These are phyloP conservation scores for Globisporangium paddicum DNA, from an alignment of 352 stramenopile genomes.

Conservation along the genomic window DNA sequence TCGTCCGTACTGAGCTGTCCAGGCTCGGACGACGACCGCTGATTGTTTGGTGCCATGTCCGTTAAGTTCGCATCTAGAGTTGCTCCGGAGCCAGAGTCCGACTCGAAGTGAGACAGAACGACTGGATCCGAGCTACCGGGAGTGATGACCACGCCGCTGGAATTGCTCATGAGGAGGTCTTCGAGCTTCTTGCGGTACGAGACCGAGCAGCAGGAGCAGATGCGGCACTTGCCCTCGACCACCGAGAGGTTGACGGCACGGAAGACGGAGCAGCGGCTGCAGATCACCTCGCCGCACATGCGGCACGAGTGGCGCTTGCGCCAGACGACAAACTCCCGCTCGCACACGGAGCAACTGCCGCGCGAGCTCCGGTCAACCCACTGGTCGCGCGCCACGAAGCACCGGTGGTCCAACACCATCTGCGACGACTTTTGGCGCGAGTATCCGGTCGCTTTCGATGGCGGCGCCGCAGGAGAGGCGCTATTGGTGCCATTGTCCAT, in stretches of 20 bases:
- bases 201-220: conserved; percentile 73
- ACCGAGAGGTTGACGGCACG: conserved; percentile 56
- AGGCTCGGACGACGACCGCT: not conserved
- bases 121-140: not conserved
- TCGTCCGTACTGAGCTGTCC: not conserved
- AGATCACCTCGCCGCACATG: conserved; percentile 80
- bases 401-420: conserved; percentile 51
- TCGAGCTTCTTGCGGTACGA: conserved; percentile 45
- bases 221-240: conserved; percentile 54
- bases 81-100: not conserved
- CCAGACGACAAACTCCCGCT: conserved; percentile 63
- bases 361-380: conserved; percentile 50
- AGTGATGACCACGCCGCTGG: not conserved
- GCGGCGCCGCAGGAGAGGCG: conserved; percentile 5
- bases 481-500: conserved; percentile 11
- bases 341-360: conserved; percentile 55
- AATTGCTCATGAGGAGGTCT: not conserved
- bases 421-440: conserved; percentile 13
- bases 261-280: conserved; percentile 71
- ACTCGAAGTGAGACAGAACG: not conserved
- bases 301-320: conserved; percentile 75
- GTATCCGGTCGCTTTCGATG: not conserved
- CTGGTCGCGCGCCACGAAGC: conserved; percentile 52
- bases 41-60: not conserved
- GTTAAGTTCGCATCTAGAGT: not conserved